These are phyloP conservation scores for Scleroderma citrinum DNA, from an alignment of 768 basidiomycete species.

Conservation along the genomic window DNA sequence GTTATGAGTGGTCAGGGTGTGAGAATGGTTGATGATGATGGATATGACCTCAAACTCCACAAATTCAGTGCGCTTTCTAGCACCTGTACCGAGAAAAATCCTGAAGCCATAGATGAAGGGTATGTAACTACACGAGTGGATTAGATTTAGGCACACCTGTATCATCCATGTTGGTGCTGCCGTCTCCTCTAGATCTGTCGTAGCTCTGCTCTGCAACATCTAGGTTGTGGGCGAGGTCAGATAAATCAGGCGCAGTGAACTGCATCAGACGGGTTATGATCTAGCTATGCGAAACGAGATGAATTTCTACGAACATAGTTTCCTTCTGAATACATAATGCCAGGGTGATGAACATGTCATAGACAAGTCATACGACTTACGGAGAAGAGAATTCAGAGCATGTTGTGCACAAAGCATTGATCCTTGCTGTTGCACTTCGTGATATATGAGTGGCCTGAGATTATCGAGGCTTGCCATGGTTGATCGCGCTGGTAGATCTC, in stretches of 20 bases:
- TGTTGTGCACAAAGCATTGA: constrained; percentile 88
- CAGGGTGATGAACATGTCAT: too few relatives aligned
- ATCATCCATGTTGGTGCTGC: constrained; percentile 86
- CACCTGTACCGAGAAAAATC: constrained; percentile 91
- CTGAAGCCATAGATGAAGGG: constrained; percentile 29
- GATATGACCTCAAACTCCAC: constrained; percentile 69
- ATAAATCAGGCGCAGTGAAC: constrained; percentile 79
- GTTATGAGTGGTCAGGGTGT: constrained; percentile 7
- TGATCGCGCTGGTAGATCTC: too few relatives aligned
- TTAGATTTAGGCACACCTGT: constrained; percentile 47
- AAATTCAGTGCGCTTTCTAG: constrained; percentile 78
- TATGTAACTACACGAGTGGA: neutral
- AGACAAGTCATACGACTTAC: constrained; percentile 31
- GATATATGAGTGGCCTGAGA: constrained; percentile 58
- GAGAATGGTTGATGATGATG: constrained; percentile 1
- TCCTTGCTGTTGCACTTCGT: constrained; percentile 70
- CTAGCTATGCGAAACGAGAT: neutral
- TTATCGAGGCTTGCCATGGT: constrained; percentile 55
- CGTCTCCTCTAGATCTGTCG: constrained; percentile 35
- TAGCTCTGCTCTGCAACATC: constrained; percentile 63
- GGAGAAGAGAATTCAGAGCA: constrained; percentile 74
- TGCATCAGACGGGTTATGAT: constrained; percentile 25
- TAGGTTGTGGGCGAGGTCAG: constrained; percentile 61
- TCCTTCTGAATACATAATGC: constrained; percentile 41
- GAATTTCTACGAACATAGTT: constrained; percentile 38